Conservation (phyloP, 176 grass and related monocot genomes). For the Carex cristatella region DNA sequence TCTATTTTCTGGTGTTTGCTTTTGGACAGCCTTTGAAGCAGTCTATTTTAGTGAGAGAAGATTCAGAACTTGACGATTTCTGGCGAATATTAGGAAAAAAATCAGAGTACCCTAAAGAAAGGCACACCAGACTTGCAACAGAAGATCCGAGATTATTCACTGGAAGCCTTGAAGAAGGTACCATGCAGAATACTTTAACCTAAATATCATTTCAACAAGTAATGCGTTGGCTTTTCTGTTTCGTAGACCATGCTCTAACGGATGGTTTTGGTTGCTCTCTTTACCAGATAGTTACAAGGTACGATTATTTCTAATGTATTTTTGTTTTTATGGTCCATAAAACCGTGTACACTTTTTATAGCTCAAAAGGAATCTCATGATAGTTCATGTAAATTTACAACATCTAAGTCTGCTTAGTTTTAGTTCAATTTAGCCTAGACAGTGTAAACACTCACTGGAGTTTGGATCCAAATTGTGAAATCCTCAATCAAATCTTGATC, state of each 20-base stretch:
- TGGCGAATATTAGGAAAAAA: constrained; percentile 68
- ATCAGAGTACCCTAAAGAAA: constrained; percentile 64
- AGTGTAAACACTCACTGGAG: neutral
- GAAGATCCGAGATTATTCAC: constrained; percentile 60
- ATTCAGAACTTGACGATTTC: constrained; percentile 67
- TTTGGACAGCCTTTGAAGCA: constrained; percentile 57
- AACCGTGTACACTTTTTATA: neutral
- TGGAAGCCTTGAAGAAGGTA: constrained; percentile 64
- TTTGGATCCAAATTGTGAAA: neutral
- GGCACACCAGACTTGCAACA: constrained; percentile 35
- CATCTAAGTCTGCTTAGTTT: neutral
- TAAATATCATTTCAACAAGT: constrained; percentile 16
- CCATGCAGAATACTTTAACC: neutral
- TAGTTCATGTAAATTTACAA: neutral
- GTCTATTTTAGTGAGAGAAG: constrained; percentile 55
- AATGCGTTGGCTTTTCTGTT: constrained; percentile 18
- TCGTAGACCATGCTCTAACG: neutral
- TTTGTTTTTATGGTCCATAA: neutral
- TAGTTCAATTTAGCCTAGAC: neutral
- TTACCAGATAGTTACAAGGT: constrained; percentile 38
- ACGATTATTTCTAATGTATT: constrained; percentile 31
- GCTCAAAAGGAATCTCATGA: neutral
- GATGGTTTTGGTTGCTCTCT: neutral
- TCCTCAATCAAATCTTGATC: neutral
- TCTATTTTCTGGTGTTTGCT: constrained; percentile 15